Evolutionary conservation across 805 yeast species (phyloP), one percentile per base, ranked within the genome.

Genomic region (Candida xiaguanensis): DNA sequence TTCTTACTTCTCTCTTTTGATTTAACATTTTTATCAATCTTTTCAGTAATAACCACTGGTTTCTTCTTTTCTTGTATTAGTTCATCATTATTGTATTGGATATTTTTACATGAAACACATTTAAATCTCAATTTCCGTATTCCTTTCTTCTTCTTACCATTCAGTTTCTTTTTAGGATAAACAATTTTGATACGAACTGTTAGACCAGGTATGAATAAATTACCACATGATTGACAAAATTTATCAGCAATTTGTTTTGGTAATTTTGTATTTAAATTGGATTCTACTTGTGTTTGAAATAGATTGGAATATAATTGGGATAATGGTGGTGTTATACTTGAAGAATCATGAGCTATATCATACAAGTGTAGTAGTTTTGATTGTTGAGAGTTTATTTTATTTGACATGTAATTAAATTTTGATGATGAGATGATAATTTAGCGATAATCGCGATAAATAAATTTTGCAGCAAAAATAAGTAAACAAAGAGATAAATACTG

Each of bases 1-100:
- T 72, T 75, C 50, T 73, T 75, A 13, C 70, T 61, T 33, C 75
- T 55, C 16, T 63, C 64, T 46, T 65, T 70, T 1, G 68, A 61
- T 22, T 39, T 35, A 20, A 31, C 13, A 15, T 43, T 31, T 14
- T 27, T 35, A 17, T 25, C 23, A 2, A 17, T 23, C 16, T 30
- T 30, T 24, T 24, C 31, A 8, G 9, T 7, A 16, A n/a, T n/a
- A 8, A 25, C n/a, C 8, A 11, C 31, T 7, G 12, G n/a, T 20
- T 30, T 27, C 36, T 18, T 5, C 14, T 39, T 27, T 8, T 18
- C 9, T 34, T 41, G 42, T 12, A 37, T 43, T 25, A 40, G 15
- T 9, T 22, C 15, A 23, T 22, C 15, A 23, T 40, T 36, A 29
- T 43, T 36, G 23, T 43, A 40, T 26, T 32, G 27, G 6, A 25